Conservation (phyloP, 768 basidiomycete genomes). For the Peribolospora kevripleyi region DNA sequence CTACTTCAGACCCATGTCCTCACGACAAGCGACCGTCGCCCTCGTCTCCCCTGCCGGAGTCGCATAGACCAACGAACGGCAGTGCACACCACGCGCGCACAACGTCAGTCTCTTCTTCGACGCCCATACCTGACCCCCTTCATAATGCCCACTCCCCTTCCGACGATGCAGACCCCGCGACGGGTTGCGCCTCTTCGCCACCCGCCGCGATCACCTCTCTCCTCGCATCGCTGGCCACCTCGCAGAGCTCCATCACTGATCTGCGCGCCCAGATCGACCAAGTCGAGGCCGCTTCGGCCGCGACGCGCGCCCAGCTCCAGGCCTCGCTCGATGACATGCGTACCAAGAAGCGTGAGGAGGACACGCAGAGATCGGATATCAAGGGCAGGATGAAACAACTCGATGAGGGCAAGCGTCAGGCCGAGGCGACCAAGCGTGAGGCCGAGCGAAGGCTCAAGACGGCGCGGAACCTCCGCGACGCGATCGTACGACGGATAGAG, state of each 20-base stretch:
- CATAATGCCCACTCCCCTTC: background rate
- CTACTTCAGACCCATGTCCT: background rate
- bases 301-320: slow-evolving; percentile 43
- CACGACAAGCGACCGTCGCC: too few species aligned
- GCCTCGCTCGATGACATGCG: slow-evolving; percentile 47
- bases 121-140: background rate
- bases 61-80: too few species aligned
- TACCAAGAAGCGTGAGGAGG: slow-evolving; percentile 56
- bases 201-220: slow-evolving; percentile 35
- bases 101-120: slow-evolving; percentile 1
- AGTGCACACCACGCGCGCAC: background rate
- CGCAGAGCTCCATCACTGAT: slow-evolving; percentile 36
- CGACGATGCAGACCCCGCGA: slow-evolving; percentile 4
- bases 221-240: slow-evolving; percentile 33
- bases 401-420: slow-evolving; percentile 62
- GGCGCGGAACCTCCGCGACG: slow-evolving; percentile 40
- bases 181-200: background rate
- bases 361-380: slow-evolving; percentile 46
- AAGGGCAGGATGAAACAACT: slow-evolving; percentile 60
- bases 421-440: slow-evolving; percentile 55
- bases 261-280: slow-evolving; percentile 45
- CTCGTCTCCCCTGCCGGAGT: too few species aligned
- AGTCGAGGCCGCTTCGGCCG: slow-evolving; percentile 30
- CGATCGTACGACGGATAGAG: slow-evolving; percentile 15
- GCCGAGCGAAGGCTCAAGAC: slow-evolving; percentile 66